These are phyloP conservation scores for Desmodesmus armatus DNA, from an alignment of 139 green algal genomes.

Conservation along the genomic window DNA sequence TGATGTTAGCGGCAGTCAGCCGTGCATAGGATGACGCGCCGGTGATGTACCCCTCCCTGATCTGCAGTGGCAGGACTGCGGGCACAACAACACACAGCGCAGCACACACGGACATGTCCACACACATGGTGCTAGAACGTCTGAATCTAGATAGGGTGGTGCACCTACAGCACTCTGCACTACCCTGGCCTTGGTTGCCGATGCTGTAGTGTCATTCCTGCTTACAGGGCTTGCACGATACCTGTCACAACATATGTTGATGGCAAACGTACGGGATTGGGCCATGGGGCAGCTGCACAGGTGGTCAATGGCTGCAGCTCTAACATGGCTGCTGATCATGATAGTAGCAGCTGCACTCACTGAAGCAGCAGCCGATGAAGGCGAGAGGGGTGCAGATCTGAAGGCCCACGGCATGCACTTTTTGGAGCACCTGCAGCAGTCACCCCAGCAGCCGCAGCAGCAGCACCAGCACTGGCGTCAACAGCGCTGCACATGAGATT, in stretches of 20 bases:
- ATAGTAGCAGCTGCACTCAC: constrained; percentile 21
- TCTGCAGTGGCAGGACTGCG: constrained; percentile 45
- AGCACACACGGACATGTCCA: no score
- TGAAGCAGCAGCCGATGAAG: constrained; percentile 19
- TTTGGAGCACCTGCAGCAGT: constrained; percentile 36
- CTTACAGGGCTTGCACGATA: no score
- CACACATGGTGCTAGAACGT: no score
- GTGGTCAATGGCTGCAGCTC: no score
- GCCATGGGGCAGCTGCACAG: no score
- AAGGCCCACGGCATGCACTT: constrained; percentile 23
- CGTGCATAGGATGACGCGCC: constrained; percentile 27
- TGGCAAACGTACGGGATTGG: no score
- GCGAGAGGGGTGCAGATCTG: constrained; percentile 38
- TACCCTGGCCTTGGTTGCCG: no score
- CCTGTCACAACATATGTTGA: no score
- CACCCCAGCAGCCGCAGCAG: background rate
- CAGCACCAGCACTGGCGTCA: background rate
- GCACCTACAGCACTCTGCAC: no score
- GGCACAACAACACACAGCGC: background rate
- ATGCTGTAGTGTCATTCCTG: no score
- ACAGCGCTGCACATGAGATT: background rate
- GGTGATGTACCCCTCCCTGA: background rate
- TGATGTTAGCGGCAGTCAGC: constrained; percentile 43
- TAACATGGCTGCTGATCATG: background rate
- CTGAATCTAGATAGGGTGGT: no score